Evolutionary conservation across 1,284 basidiomycete species (phyloP), one percentile per base, ranked within the genome.

Genomic region (Melanopsichium pennsylvanicum): DNA sequence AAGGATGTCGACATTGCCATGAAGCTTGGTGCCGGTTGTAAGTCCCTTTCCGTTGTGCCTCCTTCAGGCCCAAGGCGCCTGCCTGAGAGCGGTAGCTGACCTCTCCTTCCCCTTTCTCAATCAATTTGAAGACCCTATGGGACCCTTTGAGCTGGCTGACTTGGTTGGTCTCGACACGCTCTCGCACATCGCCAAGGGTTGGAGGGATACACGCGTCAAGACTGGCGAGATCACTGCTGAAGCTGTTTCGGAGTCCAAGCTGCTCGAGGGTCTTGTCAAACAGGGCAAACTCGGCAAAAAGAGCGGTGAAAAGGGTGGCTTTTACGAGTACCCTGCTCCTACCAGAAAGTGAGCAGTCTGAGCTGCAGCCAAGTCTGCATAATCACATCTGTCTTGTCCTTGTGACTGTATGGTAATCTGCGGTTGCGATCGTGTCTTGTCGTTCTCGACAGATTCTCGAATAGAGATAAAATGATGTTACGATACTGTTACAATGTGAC

Each of bases 1-100:
- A 82, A 85, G 77, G 86, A 87, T 76, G 83, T 86, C 52, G 86
- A 87, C 76, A 84, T 81, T 11, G 86, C 86, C 31, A 87, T 87
- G 86, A 85, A 86, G 79, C 82, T 86, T 22, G 86, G 86, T 25
- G 85, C 85, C 13, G 86, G 86, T 39, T 76, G 82, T 83, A 64
- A 77, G 82, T 67, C 12, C 10, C 27, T 16, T 4, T 31, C 6
- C 23, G 8, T 21, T 31, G 4, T 16, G 13, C 40, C 6, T 12
- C 16, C 7, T 26, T 16, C 25, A 9, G 13, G n/a, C n/a, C n/a
- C n/a, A n/a, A n/a, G n/a, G n/a, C n/a, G n/a, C n/a, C n/a, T n/a
- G n/a, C n/a, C n/a, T n/a, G n/a, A n/a, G n/a, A n/a, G n/a, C n/a
- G n/a, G n/a, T n/a, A n/a, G n/a, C n/a, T n/a, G n/a, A n/a, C n/a